Percentiles rank a stretch among this genome's conserved stretches.
Evolutionary conservation across 768 basidiomycete species (phyloP).

Genomic region (Lentinula aciculospora): DNA sequence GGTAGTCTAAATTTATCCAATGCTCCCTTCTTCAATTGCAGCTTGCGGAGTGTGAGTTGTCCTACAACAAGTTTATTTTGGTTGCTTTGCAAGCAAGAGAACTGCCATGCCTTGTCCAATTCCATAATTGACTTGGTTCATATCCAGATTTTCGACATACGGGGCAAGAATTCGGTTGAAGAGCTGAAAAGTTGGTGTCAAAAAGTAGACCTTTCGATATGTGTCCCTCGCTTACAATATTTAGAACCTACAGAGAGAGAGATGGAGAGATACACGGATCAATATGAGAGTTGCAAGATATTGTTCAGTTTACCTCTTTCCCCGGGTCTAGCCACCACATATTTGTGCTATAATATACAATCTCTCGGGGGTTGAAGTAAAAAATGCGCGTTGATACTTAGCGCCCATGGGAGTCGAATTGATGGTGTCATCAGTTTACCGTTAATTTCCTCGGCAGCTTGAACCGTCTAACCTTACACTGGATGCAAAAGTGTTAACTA

Average conservation of each 20-base stretch:
- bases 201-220: not conserved
- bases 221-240: conserved; percentile 49
- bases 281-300: not conserved
- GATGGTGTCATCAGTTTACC: too few relatives aligned
- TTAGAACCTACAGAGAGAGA: conserved; percentile 53
- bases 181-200: conserved; percentile 35
- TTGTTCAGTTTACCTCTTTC: conserved; percentile 42
- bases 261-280: not conserved
- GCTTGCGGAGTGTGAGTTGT: conserved; percentile 69
- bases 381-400: too few relatives aligned
- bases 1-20: conserved; percentile 95
- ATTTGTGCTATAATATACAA: not conserved
- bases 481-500: too few relatives aligned
- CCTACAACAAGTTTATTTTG: conserved; percentile 33
- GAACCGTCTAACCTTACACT: too few relatives aligned
- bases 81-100: conserved; percentile 2
- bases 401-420: too few relatives aligned
- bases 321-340: conserved; percentile 92
- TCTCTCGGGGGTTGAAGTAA: too few relatives aligned
- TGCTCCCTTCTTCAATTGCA: conserved; percentile 88
- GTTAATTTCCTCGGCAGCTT: too few relatives aligned
- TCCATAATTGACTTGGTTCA: conserved; percentile 92
- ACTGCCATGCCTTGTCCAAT: conserved; percentile 67
- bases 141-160: conserved; percentile 94
- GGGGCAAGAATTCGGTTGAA: conserved; percentile 91